Evolutionary conservation across 148 eudicot species (phyloP), one percentile per base, ranked within the genome.

Genomic region (Cornus suecica): DNA sequence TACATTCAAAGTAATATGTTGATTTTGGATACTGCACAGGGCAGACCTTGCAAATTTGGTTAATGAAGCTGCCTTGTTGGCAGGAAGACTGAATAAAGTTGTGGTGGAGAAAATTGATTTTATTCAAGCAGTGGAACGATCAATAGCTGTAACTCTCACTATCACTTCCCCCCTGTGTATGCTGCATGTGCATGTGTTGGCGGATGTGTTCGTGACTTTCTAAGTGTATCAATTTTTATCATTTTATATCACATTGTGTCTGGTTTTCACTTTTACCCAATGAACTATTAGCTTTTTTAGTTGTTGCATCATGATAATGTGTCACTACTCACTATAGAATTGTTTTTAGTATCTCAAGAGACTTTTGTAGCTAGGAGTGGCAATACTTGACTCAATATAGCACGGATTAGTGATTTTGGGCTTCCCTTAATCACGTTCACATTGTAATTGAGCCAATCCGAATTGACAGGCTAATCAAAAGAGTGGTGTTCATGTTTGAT

Each of bases 31-130:
- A 42, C 69, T 78, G 83, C 82, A 77, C 95, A 94, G 99, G 91
- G 99, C 99, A 60, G 99, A 94, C 80, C 96, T 94, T 77, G 99
- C 96, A n/a, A 94, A 92, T 82, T 85, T 94, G 86, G 99, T 94
- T 63, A 94, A 94, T 78, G 99, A 94, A 88, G 99, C 99, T 80
- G 99, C 99, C 78, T 81, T 94, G 78, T 82, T 94, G 89, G 99
- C 99, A 30, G 99, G 97, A 56, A 90, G 99, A 83, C 80, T 82
- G 65, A 92, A 70, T 80, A 94, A 94, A 87, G 27, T 73, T n/a
- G 68, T 88, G 67, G 99, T 94, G 69, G 99, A 89, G 83, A 94
- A 85, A 83, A 80, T 85, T 67, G 99, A 94, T 78, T 94, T 94
- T 77, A 89, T 92, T 77, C 87, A 89, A 28, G 99, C 99, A 2